Evolutionary conservation across 2,329 filamentous ascomycete genomes (phyloP).

Genomic region (Colletotrichum eremochloae): DNA sequence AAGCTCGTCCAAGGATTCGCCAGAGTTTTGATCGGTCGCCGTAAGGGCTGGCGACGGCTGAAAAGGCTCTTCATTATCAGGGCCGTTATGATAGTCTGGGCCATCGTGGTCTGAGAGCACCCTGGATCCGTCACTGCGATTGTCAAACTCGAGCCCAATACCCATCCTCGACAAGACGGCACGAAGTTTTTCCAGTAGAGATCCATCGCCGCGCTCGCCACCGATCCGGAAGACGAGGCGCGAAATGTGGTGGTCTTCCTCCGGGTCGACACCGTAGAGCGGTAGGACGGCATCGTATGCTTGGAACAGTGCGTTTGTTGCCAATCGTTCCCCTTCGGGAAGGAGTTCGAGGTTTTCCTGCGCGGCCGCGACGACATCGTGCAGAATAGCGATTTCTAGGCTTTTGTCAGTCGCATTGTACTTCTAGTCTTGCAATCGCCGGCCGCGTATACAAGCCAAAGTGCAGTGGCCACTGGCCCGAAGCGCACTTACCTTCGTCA

Average conservation of each 20-base stretch:
- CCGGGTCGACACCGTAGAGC: slow-evolving; percentile 76
- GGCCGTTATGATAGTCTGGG: neutral
- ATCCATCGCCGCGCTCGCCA: slow-evolving; percentile 68
- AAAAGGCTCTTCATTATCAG: neutral
- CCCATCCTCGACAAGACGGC: slow-evolving; percentile 76
- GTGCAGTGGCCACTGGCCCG: neutral
- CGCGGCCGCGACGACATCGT: slow-evolving; percentile 80
- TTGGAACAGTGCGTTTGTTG: slow-evolving; percentile 82
- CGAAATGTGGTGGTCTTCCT: slow-evolving; percentile 81
- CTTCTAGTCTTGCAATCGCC: neutral
- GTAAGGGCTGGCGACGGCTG: neutral
- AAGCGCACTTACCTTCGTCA: slow-evolving; percentile 65
- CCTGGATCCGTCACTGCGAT: slow-evolving; percentile 37
- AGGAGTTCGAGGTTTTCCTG: slow-evolving; percentile 72
- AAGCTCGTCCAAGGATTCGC: neutral
- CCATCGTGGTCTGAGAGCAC: slow-evolving; percentile 24
- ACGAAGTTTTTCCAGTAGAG: slow-evolving; percentile 78
- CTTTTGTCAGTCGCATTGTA: slow-evolving; percentile 14
- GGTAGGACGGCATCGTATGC: slow-evolving; percentile 85
- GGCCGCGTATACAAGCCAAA: neutral
- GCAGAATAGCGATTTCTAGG: slow-evolving; percentile 82
- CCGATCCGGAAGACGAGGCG: slow-evolving; percentile 85
- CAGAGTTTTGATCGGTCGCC: slow-evolving; percentile 4
- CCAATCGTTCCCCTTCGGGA: slow-evolving; percentile 72
- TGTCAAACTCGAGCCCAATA: slow-evolving; percentile 76